Percentiles rank a stretch among this genome's conserved stretches.
Conservation (phyloP, 192 early-diverging fungal species). For the Lobosporangium transversale region DNA sequence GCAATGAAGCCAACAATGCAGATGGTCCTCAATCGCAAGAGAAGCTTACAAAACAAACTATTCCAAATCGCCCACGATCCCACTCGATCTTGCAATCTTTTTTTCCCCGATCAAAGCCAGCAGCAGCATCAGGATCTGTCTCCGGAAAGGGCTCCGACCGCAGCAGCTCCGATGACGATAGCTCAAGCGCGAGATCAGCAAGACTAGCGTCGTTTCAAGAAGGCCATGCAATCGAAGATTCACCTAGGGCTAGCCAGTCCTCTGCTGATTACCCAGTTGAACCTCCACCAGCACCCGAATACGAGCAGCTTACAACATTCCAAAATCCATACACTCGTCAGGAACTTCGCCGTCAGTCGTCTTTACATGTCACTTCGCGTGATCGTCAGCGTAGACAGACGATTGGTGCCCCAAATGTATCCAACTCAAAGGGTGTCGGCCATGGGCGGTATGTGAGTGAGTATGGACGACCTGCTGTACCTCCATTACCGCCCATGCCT, state of each 20-base stretch:
- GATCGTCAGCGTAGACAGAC: slow-evolving; percentile 44
- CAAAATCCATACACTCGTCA: slow-evolving; percentile 33
- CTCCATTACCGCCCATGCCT: slow-evolving; percentile 21
- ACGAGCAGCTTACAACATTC: slow-evolving; percentile 43
- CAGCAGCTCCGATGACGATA: slow-evolving; percentile 44
- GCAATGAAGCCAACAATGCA: slow-evolving; percentile 3
- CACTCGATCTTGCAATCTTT: slow-evolving; percentile 23
- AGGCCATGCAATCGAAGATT: slow-evolving; percentile 30
- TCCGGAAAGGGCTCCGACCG: slow-evolving; percentile 15
- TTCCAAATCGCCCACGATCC: slow-evolving; percentile 21
- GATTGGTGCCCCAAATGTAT: slow-evolving; percentile 9
- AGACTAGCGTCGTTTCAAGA: slow-evolving; percentile 34
- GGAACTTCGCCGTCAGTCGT: slow-evolving; percentile 33
- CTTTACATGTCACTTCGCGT: slow-evolving; percentile 2
- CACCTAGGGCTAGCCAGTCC: slow-evolving; percentile 34
- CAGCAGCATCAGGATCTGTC: background rate
- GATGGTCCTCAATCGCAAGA: slow-evolving; percentile 2
- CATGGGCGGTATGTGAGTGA: slow-evolving; percentile 44
- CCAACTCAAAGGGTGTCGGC: background rate
- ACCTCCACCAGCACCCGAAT: slow-evolving; percentile 7
- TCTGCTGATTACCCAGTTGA: slow-evolving; percentile 26
- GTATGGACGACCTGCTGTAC: slow-evolving; percentile 9
- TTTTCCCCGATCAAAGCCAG: slow-evolving; percentile 13
- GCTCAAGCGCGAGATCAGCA: slow-evolving; percentile 11
- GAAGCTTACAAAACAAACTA: background rate